Conservation (phyloP, 345 rosid species). For the Cardamine chenopodiifolia region DNA sequence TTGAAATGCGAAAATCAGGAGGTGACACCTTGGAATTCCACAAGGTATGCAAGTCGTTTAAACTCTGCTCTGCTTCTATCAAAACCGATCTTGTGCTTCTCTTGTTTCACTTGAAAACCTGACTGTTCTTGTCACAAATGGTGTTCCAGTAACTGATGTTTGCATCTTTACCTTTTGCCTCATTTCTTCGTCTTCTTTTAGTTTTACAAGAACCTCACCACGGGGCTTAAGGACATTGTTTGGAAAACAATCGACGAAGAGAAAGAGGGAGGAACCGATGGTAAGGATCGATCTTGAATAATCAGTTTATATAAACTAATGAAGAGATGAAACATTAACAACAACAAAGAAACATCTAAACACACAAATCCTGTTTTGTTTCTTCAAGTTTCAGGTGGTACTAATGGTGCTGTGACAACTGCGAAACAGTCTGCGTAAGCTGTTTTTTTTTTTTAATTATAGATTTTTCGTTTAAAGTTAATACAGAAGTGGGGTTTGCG, state of each 20-base stretch:
- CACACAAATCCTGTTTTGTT: slow-evolving; percentile 17
- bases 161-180: background rate
- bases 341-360: background rate
- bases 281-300: slow-evolving; percentile 23
- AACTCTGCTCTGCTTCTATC: background rate
- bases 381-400: slow-evolving; percentile 35
- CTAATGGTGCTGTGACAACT: slow-evolving; percentile 29
- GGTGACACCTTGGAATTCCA: slow-evolving; percentile 99
- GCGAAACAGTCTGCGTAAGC: slow-evolving; percentile 13
- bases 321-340: slow-evolving; percentile 3
- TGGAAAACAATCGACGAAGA: slow-evolving; percentile 77
- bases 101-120: too few relatives aligned
- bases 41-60: slow-evolving; percentile 53
- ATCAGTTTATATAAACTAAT: slow-evolving; percentile 11
- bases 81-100: background rate
- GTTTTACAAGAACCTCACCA: slow-evolving; percentile 86
- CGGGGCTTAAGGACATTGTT: slow-evolving; percentile 92
- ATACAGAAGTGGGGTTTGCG: background rate
- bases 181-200: slow-evolving; percentile 38
- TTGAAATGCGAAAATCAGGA: slow-evolving; percentile 87
- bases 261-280: slow-evolving; percentile 47
- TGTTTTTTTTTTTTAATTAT: background rate
- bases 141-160: slow-evolving; percentile 5
- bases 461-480: slow-evolving; percentile 9
- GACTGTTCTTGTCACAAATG: too few relatives aligned